Base-by-base conservation (phyloP, 2,329 filamentous ascomycete genomes). In the Stagonosporopsis rhizophila region DNA sequence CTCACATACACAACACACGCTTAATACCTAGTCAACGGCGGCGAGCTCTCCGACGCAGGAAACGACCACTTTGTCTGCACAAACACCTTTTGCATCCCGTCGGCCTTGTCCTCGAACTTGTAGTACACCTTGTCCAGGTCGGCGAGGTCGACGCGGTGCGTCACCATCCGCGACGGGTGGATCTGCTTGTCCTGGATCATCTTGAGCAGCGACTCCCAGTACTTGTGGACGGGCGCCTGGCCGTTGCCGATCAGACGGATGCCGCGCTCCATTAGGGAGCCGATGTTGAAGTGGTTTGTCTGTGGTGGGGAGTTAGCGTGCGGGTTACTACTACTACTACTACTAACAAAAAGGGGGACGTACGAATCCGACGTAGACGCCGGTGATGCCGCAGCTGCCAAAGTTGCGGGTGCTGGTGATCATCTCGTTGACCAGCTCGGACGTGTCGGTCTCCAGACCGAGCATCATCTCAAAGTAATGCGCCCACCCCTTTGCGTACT, bases 261-360 rank as follows among this genome's bases (percentile, higher is more conserved):
- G n/a, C 91, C 91, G 28, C 90, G 87, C 77, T 96, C 87, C 91
- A 96, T 96, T 14, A 96, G 72, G 0, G 90, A 87, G 9, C 92
- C 91, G 64, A 94, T 87, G 76, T 91, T 91, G 81, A 94, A 91
- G 74, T 91, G 89, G 76, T 92, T 92, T 20, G 88, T 91, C 83
- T 88, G 25, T 7, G 27, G 7, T 7, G 9, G 2, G 20, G 6
- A 28, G 46, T 48, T 44, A 55, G 40, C 0, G 6, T 8, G 22
- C 20, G 32, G 39, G 23, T 14, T n/a, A n/a, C n/a, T n/a, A n/a
- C n/a, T n/a, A n/a, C n/a, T n/a, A n/a, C n/a, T n/a, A n/a, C n/a
- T n/a, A n/a, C n/a, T n/a, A n/a, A n/a, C n/a, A n/a, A n/a, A 9
- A 30, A 11, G n/a, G 22, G 15, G 14, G 17, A 79, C 80, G 71